Base-by-base conservation (phyloP, 169 alveolate species). In the Plasmodium coatneyi region DNA sequence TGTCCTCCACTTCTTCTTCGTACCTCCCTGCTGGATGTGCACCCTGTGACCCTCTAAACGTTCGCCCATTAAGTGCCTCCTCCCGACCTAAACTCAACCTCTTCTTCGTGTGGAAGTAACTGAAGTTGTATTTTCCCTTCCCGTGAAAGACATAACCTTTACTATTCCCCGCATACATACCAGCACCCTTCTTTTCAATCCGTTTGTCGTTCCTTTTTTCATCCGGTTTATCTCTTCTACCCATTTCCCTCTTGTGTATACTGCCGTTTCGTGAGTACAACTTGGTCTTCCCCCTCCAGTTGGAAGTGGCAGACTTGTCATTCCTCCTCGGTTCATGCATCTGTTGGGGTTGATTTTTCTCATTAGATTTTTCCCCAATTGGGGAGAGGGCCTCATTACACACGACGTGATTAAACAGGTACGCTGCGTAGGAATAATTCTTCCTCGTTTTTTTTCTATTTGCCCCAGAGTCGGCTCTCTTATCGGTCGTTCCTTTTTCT, bases 81-180 rank as follows among this genome's bases (percentile, higher is more conserved):
- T 89, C 36, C 22, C 22, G 19, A 74, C 43, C 80, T 1, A 14
- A 14, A 19, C 3, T 22, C 70, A 84, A 28, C 34, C 49, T 71
- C n/a, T 84, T 84, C 56, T 84, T 84, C 16, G 84, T 66, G 66
- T 84, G 74, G 60, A 84, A 84, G 28, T 84, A 84, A 10, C 93
- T 84, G n/a, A 84, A 84, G 46, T 84, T 84, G 30, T 66, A 84
- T 84, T 84, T 84, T 0, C 84, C 84, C 41, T 41, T 84, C 7
- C 78, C 70, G 9, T 66, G 80, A 56, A 74, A 84, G 6, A 52
- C 25, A 56, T 43, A 84, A 2, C 84, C 43, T 34, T 72, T 56
- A 16, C 5, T 74, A 19, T 49, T 52, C 60, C 66, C 79, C 0
- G 49, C 28, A 84, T 72, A 84, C n/a, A 19, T 52, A 6, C 16